Conservation (phyloP, 768 basidiomycete species). For the Mycena metata region DNA sequence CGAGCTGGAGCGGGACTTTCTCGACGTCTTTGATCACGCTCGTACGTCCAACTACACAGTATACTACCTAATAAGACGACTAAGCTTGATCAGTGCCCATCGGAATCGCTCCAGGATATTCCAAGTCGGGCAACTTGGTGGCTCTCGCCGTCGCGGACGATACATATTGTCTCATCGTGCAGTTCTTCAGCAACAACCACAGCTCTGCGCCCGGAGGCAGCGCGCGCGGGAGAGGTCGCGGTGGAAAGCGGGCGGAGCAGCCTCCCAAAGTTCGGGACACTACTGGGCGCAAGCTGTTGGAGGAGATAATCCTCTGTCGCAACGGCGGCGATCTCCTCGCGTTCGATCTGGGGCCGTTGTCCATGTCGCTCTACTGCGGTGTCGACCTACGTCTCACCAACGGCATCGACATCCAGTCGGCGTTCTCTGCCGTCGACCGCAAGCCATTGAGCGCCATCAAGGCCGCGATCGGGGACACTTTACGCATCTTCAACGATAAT, state of each 20-base stretch:
- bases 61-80: neutral
- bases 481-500: slow-evolving; percentile 54
- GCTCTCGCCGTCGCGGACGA: slow-evolving; percentile 62
- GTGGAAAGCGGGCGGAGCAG: neutral
- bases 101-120: slow-evolving; percentile 67
- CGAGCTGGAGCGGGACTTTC: slow-evolving; percentile 41
- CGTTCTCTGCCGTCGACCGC: slow-evolving; percentile 55
- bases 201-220: slow-evolving; percentile 38
- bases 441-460: slow-evolving; percentile 58
- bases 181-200: slow-evolving; percentile 35
- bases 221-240: slow-evolving; percentile 24
- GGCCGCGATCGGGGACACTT: slow-evolving; percentile 54
- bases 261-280: slow-evolving; percentile 31
- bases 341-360: slow-evolving; percentile 67
- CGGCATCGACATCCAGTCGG: slow-evolving; percentile 72
- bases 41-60: slow-evolving; percentile 16
- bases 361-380: slow-evolving; percentile 62
- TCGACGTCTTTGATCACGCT: slow-evolving; percentile 50
- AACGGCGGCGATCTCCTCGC: slow-evolving; percentile 59
- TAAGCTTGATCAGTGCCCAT: slow-evolving; percentile 47
- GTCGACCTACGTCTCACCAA: slow-evolving; percentile 58
- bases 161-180: slow-evolving; percentile 44
- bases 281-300: slow-evolving; percentile 48
- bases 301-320: slow-evolving; percentile 61
- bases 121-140: slow-evolving; percentile 55